Evolutionary conservation across 169 alveolate genomes (phyloP).

Genomic region (Eimeria nieschulzi): DNA sequence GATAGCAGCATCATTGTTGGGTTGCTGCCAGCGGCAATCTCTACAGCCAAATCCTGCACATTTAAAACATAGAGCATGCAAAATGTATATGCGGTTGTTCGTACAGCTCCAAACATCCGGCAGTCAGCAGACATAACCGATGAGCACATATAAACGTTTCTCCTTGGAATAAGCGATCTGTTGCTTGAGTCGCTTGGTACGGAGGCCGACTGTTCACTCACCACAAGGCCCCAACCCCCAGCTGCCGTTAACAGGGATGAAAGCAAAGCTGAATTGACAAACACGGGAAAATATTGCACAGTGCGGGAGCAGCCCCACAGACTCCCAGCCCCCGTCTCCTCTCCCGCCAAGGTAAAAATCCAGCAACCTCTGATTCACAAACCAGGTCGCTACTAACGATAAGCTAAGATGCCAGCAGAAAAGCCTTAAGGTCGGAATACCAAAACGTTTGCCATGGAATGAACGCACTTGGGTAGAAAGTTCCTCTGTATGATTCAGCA

Average conservation of each 20-base stretch:
- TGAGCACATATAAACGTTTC: neutral
- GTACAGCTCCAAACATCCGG: too few species aligned
- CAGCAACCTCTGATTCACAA: too few species aligned
- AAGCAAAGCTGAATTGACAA: conserved; percentile 7
- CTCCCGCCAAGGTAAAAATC: too few species aligned
- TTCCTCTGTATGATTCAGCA: conserved; percentile 54
- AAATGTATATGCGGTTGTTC: too few species aligned
- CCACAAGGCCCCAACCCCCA: conserved; percentile 67
- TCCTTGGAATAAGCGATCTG: too few species aligned
- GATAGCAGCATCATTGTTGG: conserved; percentile 11
- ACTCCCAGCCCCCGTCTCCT: too few species aligned
- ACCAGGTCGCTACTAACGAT: too few species aligned
- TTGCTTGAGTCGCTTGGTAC: too few species aligned
- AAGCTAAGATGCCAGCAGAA: neutral
- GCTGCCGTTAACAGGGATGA: conserved; percentile 54
- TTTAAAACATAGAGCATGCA: too few species aligned
- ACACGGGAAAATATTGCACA: too few species aligned
- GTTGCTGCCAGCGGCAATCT: conserved; percentile 42
- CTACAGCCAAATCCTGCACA: conserved; percentile 61
- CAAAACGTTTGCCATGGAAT: neutral
- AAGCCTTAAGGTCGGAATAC: neutral
- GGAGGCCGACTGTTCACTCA: neutral
- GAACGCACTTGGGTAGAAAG: conserved; percentile 23
- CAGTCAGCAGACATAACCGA: neutral
- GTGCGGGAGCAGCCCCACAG: too few species aligned